Evolutionary conservation across 2,329 filamentous ascomycete species (phyloP).

Genomic region (Neurospora sp.): DNA sequence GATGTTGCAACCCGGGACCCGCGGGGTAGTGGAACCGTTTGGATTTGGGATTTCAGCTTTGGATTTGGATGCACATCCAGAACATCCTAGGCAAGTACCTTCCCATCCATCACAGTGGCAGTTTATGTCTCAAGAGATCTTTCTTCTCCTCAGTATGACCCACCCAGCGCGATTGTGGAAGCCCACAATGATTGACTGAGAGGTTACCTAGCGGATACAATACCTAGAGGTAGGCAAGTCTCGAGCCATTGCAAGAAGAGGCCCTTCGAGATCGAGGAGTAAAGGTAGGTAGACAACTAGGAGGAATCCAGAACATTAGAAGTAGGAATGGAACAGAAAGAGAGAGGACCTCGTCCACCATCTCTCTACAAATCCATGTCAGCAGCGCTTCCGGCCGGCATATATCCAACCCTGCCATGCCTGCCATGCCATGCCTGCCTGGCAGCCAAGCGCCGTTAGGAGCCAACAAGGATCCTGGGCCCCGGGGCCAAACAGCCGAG

Average conservation of each 20-base stretch:
- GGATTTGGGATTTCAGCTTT: not conserved
- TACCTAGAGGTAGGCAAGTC: not conserved
- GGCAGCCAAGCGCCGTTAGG: no score
- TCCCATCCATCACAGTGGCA: not conserved
- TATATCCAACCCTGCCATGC: not conserved
- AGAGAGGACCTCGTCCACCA: not conserved
- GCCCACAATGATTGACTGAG: no score
- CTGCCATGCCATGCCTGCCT: not conserved
- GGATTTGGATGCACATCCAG: not conserved
- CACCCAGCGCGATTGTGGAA: no score
- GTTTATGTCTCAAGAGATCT: not conserved
- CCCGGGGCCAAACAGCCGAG: not conserved
- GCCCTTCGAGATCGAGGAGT: not conserved
- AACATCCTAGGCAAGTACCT: not conserved
- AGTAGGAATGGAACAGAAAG: not conserved
- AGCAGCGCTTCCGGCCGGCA: not conserved
- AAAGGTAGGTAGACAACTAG: not conserved
- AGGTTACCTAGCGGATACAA: not conserved
- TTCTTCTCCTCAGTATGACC: no score
- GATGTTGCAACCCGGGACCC: not conserved
- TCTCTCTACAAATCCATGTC: not conserved
- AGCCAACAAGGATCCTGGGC: not conserved
- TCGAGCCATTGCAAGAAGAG: no score
- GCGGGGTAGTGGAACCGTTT: not conserved
- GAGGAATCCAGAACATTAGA: not conserved